Evolutionary conservation across 164 flowering plant genomes (phyloP).

Genomic region (Piper betle): DNA sequence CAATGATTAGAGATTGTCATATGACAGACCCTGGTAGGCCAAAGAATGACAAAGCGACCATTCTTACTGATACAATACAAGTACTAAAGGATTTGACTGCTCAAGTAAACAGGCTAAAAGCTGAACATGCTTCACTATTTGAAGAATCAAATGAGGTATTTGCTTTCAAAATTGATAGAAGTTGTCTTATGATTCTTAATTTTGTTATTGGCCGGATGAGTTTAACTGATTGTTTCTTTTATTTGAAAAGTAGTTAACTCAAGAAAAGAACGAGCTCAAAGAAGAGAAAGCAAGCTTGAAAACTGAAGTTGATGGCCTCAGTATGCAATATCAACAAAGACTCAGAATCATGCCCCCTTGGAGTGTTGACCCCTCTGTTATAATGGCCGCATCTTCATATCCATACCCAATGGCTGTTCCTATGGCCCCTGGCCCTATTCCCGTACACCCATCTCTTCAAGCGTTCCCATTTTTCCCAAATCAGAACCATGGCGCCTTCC

Average conservation of each 20-base stretch:
- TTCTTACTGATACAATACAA: slow-evolving; percentile 72
- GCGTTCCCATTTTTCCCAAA: slow-evolving; percentile 52
- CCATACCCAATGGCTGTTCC: slow-evolving; percentile 63
- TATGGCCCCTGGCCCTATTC: slow-evolving; percentile 55
- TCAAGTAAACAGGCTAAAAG: slow-evolving; percentile 66
- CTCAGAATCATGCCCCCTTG: slow-evolving; percentile 64
- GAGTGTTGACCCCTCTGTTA: slow-evolving; percentile 68
- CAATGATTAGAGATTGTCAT: not conserved
- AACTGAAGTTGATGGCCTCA: slow-evolving; percentile 71
- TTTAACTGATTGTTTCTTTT: not conserved
- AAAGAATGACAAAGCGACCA: slow-evolving; percentile 88
- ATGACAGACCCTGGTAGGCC: slow-evolving; percentile 87
- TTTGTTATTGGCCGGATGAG: not conserved
- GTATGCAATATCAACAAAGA: slow-evolving; percentile 69
- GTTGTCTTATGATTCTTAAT: slow-evolving; percentile 2
- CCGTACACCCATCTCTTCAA: slow-evolving; percentile 78
- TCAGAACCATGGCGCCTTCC: slow-evolving; percentile 30
- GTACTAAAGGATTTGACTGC: slow-evolving; percentile 75
- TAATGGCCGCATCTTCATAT: slow-evolving; percentile 69
- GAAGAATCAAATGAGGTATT: slow-evolving; percentile 90
- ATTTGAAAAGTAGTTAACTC: slow-evolving; percentile 44
- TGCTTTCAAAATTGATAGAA: not conserved
- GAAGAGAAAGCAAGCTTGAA: slow-evolving; percentile 82
- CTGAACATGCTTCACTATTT: slow-evolving; percentile 51
- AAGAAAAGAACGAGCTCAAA: slow-evolving; percentile 90